Evolutionary conservation across 768 basidiomycete genomes (phyloP).

Genomic region (Leccinum olivaceopallidum): DNA sequence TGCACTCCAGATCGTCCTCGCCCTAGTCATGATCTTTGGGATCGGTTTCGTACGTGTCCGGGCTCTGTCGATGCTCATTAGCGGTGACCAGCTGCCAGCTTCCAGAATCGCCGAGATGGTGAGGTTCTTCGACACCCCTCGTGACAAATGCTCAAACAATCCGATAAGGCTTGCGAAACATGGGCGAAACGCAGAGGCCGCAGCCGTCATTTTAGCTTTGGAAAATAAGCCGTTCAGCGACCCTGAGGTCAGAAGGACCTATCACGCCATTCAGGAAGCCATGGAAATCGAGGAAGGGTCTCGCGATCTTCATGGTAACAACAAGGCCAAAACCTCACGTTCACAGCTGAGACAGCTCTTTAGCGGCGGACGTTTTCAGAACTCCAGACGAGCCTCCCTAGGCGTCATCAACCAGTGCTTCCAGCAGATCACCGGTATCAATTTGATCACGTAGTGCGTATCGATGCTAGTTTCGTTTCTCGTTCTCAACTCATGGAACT

Average conservation of each 20-base stretch:
- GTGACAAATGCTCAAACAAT: not conserved
- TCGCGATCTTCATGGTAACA: not conserved
- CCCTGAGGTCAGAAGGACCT: slow-evolving; percentile 48
- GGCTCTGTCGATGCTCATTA: not conserved
- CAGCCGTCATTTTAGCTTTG: slow-evolving; percentile 62
- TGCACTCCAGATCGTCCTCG: slow-evolving; percentile 57
- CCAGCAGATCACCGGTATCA: slow-evolving; percentile 70
- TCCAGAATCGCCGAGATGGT: slow-evolving; percentile 62
- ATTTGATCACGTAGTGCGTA: slow-evolving; percentile 62
- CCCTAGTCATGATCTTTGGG: slow-evolving; percentile 49
- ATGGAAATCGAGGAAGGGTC: slow-evolving; percentile 42
- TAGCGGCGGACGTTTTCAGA: slow-evolving; percentile 55
- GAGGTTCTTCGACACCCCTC: slow-evolving; percentile 1
- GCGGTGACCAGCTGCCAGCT: slow-evolving; percentile 36
- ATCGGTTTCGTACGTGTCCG: slow-evolving; percentile 46
- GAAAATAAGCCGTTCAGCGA: slow-evolving; percentile 52
- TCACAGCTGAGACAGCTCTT: slow-evolving; percentile 52
- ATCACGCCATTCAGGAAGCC: slow-evolving; percentile 54
- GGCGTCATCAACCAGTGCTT: slow-evolving; percentile 64
- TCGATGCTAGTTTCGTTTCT: slow-evolving; percentile 11
- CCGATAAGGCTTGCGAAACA: slow-evolving; percentile 52
- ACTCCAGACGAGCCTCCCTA: slow-evolving; percentile 58
- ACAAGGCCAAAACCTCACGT: slow-evolving; percentile 2
- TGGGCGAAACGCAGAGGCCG: slow-evolving; percentile 53
- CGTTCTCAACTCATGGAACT: slow-evolving; percentile 17